A percentile compares a stretch with the other conserved stretches of the same genome.
These are phyloP conservation scores for Suhomyces kunorum DNA, from an alignment of 1,139 yeast species.

Conservation along the genomic window DNA sequence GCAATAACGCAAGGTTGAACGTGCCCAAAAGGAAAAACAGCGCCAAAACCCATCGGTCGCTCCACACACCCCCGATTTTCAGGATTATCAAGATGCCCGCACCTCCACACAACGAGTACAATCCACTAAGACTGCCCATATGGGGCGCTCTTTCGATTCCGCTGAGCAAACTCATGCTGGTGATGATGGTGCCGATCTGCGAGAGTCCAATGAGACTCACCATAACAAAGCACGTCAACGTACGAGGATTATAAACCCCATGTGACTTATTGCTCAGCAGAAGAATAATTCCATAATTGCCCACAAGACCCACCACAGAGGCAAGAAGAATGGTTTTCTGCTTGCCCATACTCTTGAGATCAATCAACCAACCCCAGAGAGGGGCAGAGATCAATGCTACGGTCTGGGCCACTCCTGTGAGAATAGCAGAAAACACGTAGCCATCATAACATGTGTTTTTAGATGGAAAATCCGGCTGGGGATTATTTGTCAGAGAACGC, in stretches of 20 bases:
- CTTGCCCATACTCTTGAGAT: constrained; percentile 42
- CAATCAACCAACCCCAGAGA: constrained; percentile 59
- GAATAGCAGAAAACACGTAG: constrained; percentile 62
- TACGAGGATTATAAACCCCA: constrained; percentile 36
- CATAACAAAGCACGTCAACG: constrained; percentile 32
- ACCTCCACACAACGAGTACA: constrained; percentile 67
- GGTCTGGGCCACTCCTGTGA: constrained; percentile 66
- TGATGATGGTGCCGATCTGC: constrained; percentile 61
- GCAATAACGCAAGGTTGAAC: constrained; percentile 34
- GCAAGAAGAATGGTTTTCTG: constrained; percentile 29
- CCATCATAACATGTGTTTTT: constrained; percentile 60
- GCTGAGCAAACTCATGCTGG: constrained; percentile 46
- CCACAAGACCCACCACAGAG: constrained; percentile 35
- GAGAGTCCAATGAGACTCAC: constrained; percentile 41
- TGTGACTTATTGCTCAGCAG: constrained; percentile 16
- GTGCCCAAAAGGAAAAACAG: constrained; percentile 59
- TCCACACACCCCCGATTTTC: constrained; percentile 60
- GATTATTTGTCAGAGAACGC: constrained; percentile 2
- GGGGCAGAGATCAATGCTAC: constrained; percentile 62
- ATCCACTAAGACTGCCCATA: constrained; percentile 70
- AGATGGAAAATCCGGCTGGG: constrained; percentile 20
- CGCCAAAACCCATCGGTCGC: constrained; percentile 58
- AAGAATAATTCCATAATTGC: constrained; percentile 35
- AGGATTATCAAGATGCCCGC: constrained; percentile 64
- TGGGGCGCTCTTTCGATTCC: constrained; percentile 28